These are phyloP conservation scores for Wolfiporia cocos DNA, from an alignment of 1,284 basidiomycete species.

Conservation along the genomic window DNA sequence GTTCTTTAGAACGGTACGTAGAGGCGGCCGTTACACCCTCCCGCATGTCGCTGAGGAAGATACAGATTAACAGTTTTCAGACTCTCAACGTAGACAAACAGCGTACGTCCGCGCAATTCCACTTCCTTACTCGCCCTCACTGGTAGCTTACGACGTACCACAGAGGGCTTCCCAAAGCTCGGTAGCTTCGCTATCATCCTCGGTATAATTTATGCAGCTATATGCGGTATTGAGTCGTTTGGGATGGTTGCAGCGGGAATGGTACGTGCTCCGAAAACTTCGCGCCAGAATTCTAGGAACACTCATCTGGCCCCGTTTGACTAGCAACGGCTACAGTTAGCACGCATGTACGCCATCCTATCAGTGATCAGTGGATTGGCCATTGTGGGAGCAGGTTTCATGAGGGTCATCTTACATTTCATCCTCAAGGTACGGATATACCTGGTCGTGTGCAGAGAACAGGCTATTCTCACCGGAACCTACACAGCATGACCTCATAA, in stretches of 20 bases:
- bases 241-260: conserved; percentile 46
- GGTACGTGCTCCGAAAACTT: conserved; percentile 36
- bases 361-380: conserved; percentile 46
- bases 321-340: conserved; percentile 45
- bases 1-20: too few species aligned
- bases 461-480: background rate
- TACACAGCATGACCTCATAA: conserved; percentile 45
- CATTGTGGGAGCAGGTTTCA: conserved; percentile 46
- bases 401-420: conserved; percentile 62
- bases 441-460: background rate
- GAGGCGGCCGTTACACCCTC: too few species aligned
- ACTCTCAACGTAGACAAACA: conserved; percentile 40
- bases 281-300: background rate
- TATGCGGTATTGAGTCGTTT: conserved; percentile 50
- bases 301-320: conserved; percentile 3
- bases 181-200: conserved; percentile 55
- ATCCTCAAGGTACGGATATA: conserved; percentile 44
- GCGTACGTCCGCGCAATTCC: conserved; percentile 31
- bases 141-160: background rate
- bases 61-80: conserved; percentile 54
- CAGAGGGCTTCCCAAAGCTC: conserved; percentile 44
- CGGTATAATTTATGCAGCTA: conserved; percentile 46
- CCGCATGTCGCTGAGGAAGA: too few species aligned
- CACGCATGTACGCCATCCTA: conserved; percentile 50
- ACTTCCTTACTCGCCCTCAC: background rate